Evolutionary conservation across 768 basidiomycete genomes (phyloP), one percentile per base, ranked within the genome.

Genomic region (Suillus subalutaceus): DNA sequence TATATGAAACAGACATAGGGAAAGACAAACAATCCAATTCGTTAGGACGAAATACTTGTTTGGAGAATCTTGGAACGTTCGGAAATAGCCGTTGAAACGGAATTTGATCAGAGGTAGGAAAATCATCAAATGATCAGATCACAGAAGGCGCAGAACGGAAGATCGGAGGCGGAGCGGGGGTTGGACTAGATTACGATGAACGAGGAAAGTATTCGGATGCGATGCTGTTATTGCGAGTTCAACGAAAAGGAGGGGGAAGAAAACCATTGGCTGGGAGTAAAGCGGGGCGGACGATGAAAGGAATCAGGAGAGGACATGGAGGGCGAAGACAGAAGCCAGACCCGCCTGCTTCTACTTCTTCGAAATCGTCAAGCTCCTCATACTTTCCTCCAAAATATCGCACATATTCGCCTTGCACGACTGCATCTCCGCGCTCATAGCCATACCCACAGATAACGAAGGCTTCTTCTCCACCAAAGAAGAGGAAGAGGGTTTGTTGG

Each of bases 301-400:
- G 23, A 50, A 26, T 15, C 23, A 26, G 13, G 48, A 46, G n/a
- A n/a, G 2, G 20, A 10, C 44, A 46, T 20, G 1, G 20, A 23
- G 20, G n/a, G n/a, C 12, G 13, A 23, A 4, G 13, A 52, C 50
- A 52, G 26, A 52, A 26, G 7, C 50, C 23, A 52, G 15, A 52
- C 50, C 50, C 3, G 50, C 23, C 50, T 52, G 50, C 50, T 52
- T 26, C 50, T 52, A 71, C 74, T 85, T 89, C 84, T 88, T 88
- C 65, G 78, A 80, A 68, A 90, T 68, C 65, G 82, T 88, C 80
- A 90, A 77, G 72, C 84, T 88, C 71, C 86, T 79, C 88, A 90
- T 89, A 66, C 87, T 86, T 77, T 90, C 88, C 79, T 89, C 89
- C 74, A 90, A 76, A 35, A 87, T 70, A 52, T 85, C 80, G 35